Percentiles rank a stretch among this genome's conserved stretches.
phyloP scores from a whole-genome alignment of 352 stramenopile genomes.

The Globisporangium recalcitrans region DNA sequence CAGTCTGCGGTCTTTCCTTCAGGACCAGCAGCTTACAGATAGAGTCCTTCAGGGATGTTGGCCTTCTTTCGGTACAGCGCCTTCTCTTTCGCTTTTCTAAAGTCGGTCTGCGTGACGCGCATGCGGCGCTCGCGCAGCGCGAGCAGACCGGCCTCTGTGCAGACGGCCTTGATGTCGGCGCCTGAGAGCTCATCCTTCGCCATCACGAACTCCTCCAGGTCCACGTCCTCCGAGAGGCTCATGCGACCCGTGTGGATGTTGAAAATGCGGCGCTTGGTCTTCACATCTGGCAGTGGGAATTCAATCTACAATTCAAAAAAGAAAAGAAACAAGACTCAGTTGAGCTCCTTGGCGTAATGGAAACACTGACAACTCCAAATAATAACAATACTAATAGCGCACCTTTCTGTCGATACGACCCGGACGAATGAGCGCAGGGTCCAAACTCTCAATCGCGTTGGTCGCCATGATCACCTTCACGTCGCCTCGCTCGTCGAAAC shows the following conservation, averaged over 20 bases:
- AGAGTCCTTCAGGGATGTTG: slow-evolving; percentile 98
- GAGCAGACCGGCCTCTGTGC: slow-evolving; percentile 98
- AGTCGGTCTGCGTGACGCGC: slow-evolving; percentile 99
- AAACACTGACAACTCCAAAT: neutral
- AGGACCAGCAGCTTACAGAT: slow-evolving; percentile 81
- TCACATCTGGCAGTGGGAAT: slow-evolving; percentile 99
- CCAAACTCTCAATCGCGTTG: slow-evolving; percentile 98
- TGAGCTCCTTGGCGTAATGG: neutral
- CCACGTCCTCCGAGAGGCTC: slow-evolving; percentile 97
- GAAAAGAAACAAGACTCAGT: slow-evolving; percentile 13
- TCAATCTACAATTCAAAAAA: slow-evolving; percentile 89
- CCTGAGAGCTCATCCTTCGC: slow-evolving; percentile 99
- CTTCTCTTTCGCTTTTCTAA: slow-evolving; percentile 99
- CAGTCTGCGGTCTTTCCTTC: neutral
- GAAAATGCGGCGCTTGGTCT: slow-evolving; percentile 99
- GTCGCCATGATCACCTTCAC: slow-evolving; percentile 99
- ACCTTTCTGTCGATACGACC: slow-evolving; percentile 99
- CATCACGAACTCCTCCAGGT: slow-evolving; percentile 99
- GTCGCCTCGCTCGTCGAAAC: slow-evolving; percentile 99
- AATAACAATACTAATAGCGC: slow-evolving; percentile 2
- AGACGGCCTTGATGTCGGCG: slow-evolving; percentile 99
- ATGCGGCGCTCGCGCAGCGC: slow-evolving; percentile 98
- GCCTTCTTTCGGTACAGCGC: slow-evolving; percentile 99
- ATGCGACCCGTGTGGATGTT: slow-evolving; percentile 99
- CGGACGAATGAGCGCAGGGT: slow-evolving; percentile 98